phyloP scores from a whole-genome alignment of 257 asterid species.

The Nicotiana undulata region DNA sequence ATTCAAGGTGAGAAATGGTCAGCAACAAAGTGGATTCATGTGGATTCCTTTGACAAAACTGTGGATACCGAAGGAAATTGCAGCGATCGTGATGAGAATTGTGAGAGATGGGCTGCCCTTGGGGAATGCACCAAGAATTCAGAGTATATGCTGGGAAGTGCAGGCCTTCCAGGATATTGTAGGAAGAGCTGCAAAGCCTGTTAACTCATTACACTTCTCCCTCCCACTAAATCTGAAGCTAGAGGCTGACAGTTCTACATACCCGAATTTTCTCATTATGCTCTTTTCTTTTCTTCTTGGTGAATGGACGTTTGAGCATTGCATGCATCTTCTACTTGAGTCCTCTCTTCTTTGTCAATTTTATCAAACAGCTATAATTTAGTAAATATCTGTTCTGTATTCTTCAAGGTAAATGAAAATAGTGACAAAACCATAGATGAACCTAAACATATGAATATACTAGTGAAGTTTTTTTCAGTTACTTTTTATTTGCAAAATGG shows the following conservation, averaged over 20 bases:
- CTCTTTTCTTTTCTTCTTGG: neutral
- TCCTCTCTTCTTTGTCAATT: no score
- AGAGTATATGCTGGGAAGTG: slow-evolving; percentile 77
- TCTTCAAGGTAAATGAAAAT: no score
- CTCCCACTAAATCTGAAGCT: neutral
- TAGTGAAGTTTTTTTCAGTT: no score
- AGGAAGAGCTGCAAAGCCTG: slow-evolving; percentile 85
- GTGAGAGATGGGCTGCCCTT: slow-evolving; percentile 81
- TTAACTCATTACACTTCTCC: slow-evolving; percentile 10
- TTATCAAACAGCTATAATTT: no score
- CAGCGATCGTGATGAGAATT: slow-evolving; percentile 41
- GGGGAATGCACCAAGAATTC: slow-evolving; percentile 91
- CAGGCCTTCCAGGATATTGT: slow-evolving; percentile 71
- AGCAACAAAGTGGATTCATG: slow-evolving; percentile 94
- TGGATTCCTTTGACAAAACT: slow-evolving; percentile 57
- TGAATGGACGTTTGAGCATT: neutral
- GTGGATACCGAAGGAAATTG: slow-evolving; percentile 46
- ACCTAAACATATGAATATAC: no score
- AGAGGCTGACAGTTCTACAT: neutral
- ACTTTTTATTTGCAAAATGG: no score
- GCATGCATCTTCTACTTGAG: neutral
- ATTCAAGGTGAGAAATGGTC: slow-evolving; percentile 95
- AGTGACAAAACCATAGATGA: no score
- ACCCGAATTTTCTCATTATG: neutral
- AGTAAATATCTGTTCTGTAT: no score